These are phyloP conservation scores for Solanum chaucha DNA, from an alignment of 257 asterid genomes.

Conservation along the genomic window DNA sequence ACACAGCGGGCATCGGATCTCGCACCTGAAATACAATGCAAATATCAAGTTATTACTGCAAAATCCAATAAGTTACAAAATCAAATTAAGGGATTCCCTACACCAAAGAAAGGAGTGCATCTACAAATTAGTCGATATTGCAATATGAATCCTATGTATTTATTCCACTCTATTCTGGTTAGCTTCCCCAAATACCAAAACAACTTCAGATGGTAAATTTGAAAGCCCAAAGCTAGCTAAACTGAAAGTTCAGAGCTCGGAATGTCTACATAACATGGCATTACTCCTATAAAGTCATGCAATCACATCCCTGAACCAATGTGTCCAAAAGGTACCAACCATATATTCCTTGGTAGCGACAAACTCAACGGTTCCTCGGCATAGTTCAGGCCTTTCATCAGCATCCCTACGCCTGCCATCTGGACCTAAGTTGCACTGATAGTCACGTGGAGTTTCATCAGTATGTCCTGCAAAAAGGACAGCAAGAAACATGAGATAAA, in stretches of 20 bases:
- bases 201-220: neutral
- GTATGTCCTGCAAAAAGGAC: slow-evolving; percentile 59
- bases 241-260: neutral
- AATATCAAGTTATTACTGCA: neutral
- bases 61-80: neutral
- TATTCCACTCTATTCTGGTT: neutral
- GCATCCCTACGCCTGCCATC: slow-evolving; percentile 99
- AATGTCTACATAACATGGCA: neutral
- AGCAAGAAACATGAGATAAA: neutral
- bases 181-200: neutral
- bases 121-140: neutral
- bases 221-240: neutral
- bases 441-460: slow-evolving; percentile 96
- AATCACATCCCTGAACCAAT: neutral
- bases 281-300: neutral
- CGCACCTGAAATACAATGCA: slow-evolving; percentile 57
- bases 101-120: neutral
- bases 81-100: neutral
- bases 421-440: slow-evolving; percentile 98
- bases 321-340: slow-evolving; percentile 39
- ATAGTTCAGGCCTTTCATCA: slow-evolving; percentile 94
- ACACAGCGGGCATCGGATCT: slow-evolving; percentile 99
- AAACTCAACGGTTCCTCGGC: slow-evolving; percentile 98
- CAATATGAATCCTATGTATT: neutral
- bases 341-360: slow-evolving; percentile 86